Evolutionary conservation across 129 eudicot genomes (phyloP), one percentile per base, ranked within the genome.

Genomic region (Smallanthus sonchifolius): DNA sequence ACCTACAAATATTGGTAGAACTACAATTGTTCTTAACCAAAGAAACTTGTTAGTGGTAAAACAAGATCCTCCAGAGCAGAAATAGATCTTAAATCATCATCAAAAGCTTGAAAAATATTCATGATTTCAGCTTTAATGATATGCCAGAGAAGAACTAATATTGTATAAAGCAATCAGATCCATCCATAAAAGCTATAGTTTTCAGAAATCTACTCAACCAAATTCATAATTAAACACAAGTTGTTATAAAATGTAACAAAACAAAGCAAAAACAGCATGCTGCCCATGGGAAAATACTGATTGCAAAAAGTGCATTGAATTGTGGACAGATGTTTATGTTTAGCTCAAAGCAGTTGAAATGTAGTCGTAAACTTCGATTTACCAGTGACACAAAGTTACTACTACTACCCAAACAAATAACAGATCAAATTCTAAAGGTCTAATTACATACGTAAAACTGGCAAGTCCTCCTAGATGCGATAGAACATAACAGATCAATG

Each of bases 401-500:
- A n/a, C n/a, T 28, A 10, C 38, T 10, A 10, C 30, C 38, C 65
- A 61, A 61, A 61, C 43, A 61, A 61, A 61, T 14, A 30, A 15
- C 57, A 66, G 67, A 76, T 76, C 73, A 65, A 28, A 76, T 2
- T 14, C 34, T 28, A 51, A 13, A 66, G 39, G 51, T 40, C 56
- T 65, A 28, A 28, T 38, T 54, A 24, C 67, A 75, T 38, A 51
- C 35, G 7, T 20, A 67, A 24, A 2, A 51, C 64, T 16, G 10
- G 34, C 20, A 52, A 39, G 7, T 59, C 63, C 73, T 8, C 52
- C 51, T 43, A 51, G 42, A 39, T 10, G 44, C 34, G 14, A 54
- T 57, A 54, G n/a, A 30, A 54, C 37, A 76, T 28, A 68, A 32
- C 34, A 42, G 67, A 76, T 52, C 70, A 17, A 62, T 6, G 36